Evolutionary conservation across 75 land plant species (phyloP).

Genomic region (Adiantum capillusveneris): DNA sequence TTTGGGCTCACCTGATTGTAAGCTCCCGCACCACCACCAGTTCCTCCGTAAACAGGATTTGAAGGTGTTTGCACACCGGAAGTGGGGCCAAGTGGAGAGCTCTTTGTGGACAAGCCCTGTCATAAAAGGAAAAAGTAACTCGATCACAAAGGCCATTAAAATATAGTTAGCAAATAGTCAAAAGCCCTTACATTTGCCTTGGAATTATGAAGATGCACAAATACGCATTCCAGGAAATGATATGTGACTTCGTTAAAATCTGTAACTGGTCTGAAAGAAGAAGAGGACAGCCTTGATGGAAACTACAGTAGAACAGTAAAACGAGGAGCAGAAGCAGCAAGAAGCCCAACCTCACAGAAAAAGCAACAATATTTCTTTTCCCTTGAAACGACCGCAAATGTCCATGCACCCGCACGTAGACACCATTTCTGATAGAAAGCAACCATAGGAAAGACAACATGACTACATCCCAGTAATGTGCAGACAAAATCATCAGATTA

Average conservation of each 20-base stretch:
- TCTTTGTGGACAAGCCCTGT: no score
- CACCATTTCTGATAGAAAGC: slow-evolving; percentile 64
- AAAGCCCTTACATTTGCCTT: slow-evolving; percentile 9
- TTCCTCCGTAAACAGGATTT: no score
- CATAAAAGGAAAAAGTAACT: no score
- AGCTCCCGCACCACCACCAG: no score
- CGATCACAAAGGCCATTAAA: background rate
- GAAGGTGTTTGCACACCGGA: no score
- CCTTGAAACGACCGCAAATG: slow-evolving; percentile 66
- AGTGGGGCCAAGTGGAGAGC: no score
- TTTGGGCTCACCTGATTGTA: background rate
- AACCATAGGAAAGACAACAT: no score
- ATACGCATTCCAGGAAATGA: slow-evolving; percentile 71
- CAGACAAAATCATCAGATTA: no score
- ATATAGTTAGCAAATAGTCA: background rate
- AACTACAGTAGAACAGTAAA: no score
- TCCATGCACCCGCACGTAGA: slow-evolving; percentile 80
- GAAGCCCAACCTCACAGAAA: slow-evolving; percentile 46
- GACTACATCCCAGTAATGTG: no score
- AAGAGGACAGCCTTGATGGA: no score
- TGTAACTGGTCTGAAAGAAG: slow-evolving; percentile 52
- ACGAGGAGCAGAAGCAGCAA: no score
- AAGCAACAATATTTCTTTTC: slow-evolving; percentile 57
- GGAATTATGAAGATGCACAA: slow-evolving; percentile 38
- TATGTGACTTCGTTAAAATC: slow-evolving; percentile 65